Evolutionary conservation across 495 filamentous ascomycete species (phyloP), one percentile per base, ranked within the genome.

Genomic region (Lasiosphaeria hispida): DNA sequence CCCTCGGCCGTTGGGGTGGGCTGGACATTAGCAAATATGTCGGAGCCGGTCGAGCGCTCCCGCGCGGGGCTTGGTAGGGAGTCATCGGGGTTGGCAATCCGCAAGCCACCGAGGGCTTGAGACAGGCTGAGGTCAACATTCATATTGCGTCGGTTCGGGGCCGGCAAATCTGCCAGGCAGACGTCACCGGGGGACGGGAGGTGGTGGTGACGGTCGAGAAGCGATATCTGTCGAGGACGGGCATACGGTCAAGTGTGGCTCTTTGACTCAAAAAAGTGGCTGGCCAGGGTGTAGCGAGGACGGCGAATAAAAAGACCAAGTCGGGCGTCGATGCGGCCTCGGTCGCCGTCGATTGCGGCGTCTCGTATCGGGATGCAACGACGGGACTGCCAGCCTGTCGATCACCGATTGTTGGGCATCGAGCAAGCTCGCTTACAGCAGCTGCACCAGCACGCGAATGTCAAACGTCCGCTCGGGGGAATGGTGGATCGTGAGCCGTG

Each of bases 11-110:
- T 13, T 9, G 41, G n/a, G 11, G 14, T 40, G 1, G 41, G 37
- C 38, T 48, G 50, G 57, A 47, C 56, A 47, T 58, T 45, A 10
- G 45, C 42, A 18, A 63, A 42, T 47, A 64, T 55, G 50, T 70
- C 66, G 38, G 65, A 47, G 42, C 72, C 67, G 49, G 67, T 60
- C 48, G 63, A 67, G 17, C 58, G 45, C 53, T 83, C 77, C 59
- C 75, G 74, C n/a, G 84, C 74, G 41, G 75, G 72, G 59, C 78
- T 75, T 40, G 87, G 78, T 34, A 87, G 85, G 47, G 83, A 81
- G 72, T 94, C 85, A 78, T 97, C 93, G 41, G 95, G 94, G 71
- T 99, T 99, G 59, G 95, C 95, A 67, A 97, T 97, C 63, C 94
- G 89, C 71, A 99, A 79, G 63, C 95, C 95, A 52, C 95, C 95